phyloP scores from a whole-genome alignment of 2,329 filamentous ascomycete genomes.

The Fusarium coicis region DNA sequence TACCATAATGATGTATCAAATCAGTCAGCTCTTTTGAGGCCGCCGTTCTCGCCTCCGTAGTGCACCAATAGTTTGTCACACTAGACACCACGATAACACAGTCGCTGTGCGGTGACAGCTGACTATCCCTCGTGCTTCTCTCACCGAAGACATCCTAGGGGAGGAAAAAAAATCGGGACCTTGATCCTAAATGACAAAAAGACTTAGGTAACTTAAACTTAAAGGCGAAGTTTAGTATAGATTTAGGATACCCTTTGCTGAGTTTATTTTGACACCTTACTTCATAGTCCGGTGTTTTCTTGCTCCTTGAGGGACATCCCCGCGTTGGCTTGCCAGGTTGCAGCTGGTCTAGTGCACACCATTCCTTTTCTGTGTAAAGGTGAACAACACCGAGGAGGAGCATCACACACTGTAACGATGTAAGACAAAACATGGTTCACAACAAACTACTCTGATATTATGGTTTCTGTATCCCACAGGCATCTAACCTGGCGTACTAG shows the following conservation, averaged over 20 bases:
- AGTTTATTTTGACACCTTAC: too few relatives aligned
- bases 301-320: background rate
- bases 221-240: too few relatives aligned
- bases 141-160: conserved; percentile 15
- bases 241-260: too few relatives aligned
- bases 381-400: conserved; percentile 4
- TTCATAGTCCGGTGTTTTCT: too few relatives aligned
- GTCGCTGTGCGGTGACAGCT: conserved; percentile 23
- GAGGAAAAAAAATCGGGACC: too few relatives aligned
- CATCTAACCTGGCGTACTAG: background rate
- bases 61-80: conserved; percentile 18
- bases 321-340: conserved; percentile 20
- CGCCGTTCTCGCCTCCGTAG: conserved; percentile 13
- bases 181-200: too few relatives aligned
- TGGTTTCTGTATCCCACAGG: background rate
- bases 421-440: background rate
- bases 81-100: conserved; percentile 15
- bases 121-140: conserved; percentile 32
- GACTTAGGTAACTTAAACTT: too few relatives aligned
- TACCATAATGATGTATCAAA: conserved; percentile 25
- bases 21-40: conserved; percentile 23
- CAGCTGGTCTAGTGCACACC: conserved; percentile 3
- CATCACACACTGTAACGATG: background rate
- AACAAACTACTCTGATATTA: background rate
- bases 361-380: conserved; percentile 28